Percentiles rank a stretch among this genome's conserved stretches.
Evolutionary conservation across 768 basidiomycete species (phyloP).

Genomic region (Pleurotus sapidus): DNA sequence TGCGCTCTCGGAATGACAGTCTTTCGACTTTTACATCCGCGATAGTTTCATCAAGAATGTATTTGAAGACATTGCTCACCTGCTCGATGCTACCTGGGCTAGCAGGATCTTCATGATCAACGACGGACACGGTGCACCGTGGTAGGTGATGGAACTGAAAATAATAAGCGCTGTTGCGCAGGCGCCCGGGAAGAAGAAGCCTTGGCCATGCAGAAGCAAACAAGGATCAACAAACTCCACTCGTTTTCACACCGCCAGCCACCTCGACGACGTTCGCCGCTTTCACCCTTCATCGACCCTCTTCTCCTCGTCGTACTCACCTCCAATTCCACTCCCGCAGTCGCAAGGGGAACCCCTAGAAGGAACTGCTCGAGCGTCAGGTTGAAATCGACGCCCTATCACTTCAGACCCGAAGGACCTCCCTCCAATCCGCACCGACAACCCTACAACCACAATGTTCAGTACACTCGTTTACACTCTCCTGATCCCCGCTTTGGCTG

Average conservation of each 20-base stretch:
- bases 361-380: background rate
- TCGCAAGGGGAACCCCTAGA: too few relatives aligned
- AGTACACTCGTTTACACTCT: conserved; percentile 4
- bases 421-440: background rate
- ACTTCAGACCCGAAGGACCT: too few relatives aligned
- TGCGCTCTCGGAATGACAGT: conserved; percentile 3
- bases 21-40: conserved; percentile 13
- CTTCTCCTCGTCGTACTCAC: background rate
- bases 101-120: too few relatives aligned
- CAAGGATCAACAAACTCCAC: conserved; percentile 1
- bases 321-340: too few relatives aligned
- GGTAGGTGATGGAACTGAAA: too few relatives aligned
- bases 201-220: background rate
- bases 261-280: background rate
- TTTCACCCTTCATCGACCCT: background rate
- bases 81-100: too few relatives aligned
- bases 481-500: conserved; percentile 2
- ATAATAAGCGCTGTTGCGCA: background rate
- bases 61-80: background rate
- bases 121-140: too few relatives aligned
- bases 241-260: conserved; percentile 4
- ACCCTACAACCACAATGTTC: background rate
- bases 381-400: background rate
- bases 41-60: conserved; percentile 8
- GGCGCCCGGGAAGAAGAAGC: background rate